These are phyloP conservation scores for Phytophthora tubulina DNA, from an alignment of 352 stramenopile genomes.

Conservation along the genomic window DNA sequence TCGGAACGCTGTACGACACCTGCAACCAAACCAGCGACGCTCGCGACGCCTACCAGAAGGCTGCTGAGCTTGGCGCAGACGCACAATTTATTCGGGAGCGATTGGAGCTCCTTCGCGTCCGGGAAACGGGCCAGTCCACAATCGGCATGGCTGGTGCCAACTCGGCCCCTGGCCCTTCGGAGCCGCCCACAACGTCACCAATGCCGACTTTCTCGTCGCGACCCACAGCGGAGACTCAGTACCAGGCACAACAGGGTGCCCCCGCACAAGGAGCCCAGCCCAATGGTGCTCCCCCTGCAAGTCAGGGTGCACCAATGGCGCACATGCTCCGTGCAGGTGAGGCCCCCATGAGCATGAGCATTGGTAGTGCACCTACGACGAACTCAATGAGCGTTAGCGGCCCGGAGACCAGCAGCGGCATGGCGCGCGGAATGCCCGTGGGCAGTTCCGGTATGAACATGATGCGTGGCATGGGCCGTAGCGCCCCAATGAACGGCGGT, in stretches of 20 bases:
- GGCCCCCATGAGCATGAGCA: slow-evolving; percentile 62
- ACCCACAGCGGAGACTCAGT: slow-evolving; percentile 68
- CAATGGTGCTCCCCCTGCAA: slow-evolving; percentile 42
- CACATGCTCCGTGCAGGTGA: slow-evolving; percentile 63
- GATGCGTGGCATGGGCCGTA: slow-evolving; percentile 73
- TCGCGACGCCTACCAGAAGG: slow-evolving; percentile 90
- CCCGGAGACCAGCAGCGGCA: slow-evolving; percentile 57
- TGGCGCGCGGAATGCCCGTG: slow-evolving; percentile 55
- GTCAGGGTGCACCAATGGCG: slow-evolving; percentile 56
- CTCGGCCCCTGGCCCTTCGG: slow-evolving; percentile 78
- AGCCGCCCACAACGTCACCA: slow-evolving; percentile 85
- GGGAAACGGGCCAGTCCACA: slow-evolving; percentile 83
- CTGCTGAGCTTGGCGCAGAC: slow-evolving; percentile 83
- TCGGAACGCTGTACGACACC: slow-evolving; percentile 91
- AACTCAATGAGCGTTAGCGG: slow-evolving; percentile 50
- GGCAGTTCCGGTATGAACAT: slow-evolving; percentile 71
- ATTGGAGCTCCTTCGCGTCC: slow-evolving; percentile 77
- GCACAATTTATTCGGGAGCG: slow-evolving; percentile 88
- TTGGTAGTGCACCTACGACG: slow-evolving; percentile 51
- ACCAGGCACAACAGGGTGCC: slow-evolving; percentile 53
- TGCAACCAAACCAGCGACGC: slow-evolving; percentile 92
- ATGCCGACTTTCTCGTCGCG: slow-evolving; percentile 88
- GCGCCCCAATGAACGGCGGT: slow-evolving; percentile 61
- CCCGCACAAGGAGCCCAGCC: slow-evolving; percentile 39
- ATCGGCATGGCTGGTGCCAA: slow-evolving; percentile 88